These are phyloP conservation scores for Carex cristatella DNA, from an alignment of 176 grass and related monocot species.

Conservation along the genomic window DNA sequence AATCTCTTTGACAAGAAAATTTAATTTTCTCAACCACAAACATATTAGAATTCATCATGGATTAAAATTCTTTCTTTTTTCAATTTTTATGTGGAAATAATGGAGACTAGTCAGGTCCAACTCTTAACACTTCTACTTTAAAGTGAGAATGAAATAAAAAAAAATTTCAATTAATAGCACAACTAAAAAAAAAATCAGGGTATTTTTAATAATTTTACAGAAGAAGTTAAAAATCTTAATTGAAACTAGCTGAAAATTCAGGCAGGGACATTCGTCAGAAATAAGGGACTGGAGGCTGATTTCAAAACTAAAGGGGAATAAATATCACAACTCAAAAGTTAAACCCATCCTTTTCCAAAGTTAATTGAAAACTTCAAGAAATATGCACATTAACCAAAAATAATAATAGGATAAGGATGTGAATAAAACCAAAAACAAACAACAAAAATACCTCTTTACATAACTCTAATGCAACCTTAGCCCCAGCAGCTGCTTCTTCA, in stretches of 20 bases:
- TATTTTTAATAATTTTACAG: background rate
- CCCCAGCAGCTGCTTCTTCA: slow-evolving; percentile 90
- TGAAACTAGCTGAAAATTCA: background rate
- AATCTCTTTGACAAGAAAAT: background rate
- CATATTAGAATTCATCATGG: background rate
- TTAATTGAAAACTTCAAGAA: background rate
- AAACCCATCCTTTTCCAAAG: background rate
- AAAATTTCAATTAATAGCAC: background rate
- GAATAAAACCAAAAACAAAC: background rate
- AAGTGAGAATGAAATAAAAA: background rate
- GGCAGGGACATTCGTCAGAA: background rate
- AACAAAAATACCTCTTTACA: slow-evolving; percentile 59
- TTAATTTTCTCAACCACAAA: background rate
- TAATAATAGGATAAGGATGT: background rate
- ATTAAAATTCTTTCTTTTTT: background rate
- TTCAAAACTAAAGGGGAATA: background rate
- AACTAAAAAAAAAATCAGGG: background rate
- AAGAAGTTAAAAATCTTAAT: background rate
- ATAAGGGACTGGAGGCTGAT: background rate
- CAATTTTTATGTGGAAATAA: background rate
- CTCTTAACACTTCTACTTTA: background rate
- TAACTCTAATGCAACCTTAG: slow-evolving; percentile 88
- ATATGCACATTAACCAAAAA: background rate
- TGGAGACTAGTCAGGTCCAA: background rate
- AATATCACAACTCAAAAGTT: background rate